These are phyloP conservation scores for Ricinus communis DNA, from an alignment of 345 rosid genomes.

Conservation along the genomic window DNA sequence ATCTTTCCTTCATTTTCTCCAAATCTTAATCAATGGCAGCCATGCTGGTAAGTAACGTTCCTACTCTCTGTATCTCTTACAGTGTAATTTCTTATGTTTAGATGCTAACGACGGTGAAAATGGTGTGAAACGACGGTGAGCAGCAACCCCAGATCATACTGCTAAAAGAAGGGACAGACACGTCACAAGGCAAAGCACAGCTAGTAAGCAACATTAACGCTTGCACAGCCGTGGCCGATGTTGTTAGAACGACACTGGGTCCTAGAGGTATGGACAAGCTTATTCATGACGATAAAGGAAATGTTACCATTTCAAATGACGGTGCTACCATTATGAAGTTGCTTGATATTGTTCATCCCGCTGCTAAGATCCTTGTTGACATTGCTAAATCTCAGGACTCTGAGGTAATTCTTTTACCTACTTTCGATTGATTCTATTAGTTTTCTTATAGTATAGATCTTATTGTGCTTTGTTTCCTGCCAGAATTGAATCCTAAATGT, in stretches of 20 bases:
- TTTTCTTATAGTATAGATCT: too few species aligned
- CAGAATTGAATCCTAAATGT: too few species aligned
- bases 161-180: constrained; percentile 94
- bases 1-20: neutral
- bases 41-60: constrained; percentile 30
- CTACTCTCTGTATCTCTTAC: neutral
- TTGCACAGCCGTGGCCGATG: constrained; percentile 87
- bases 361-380: constrained; percentile 98
- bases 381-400: constrained; percentile 99
- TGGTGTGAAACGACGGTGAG: constrained; percentile 15
- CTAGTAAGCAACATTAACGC: constrained; percentile 95
- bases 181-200: constrained; percentile 97
- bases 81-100: neutral
- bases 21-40: constrained; percentile 30
- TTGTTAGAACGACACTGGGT: constrained; percentile 88
- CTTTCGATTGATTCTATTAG: neutral
- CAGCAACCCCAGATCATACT: constrained; percentile 99
- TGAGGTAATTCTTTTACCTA: constrained; percentile 44
- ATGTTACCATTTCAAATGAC: constrained; percentile 93
- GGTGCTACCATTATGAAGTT: constrained; percentile 99
- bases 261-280: constrained; percentile 99
- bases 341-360: constrained; percentile 91
- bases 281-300: constrained; percentile 93
- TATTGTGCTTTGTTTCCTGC: too few species aligned
- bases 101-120: neutral